These are phyloP conservation scores for Melaleuca quinquenervia DNA, from an alignment of 345 rosid species.

Conservation along the genomic window DNA sequence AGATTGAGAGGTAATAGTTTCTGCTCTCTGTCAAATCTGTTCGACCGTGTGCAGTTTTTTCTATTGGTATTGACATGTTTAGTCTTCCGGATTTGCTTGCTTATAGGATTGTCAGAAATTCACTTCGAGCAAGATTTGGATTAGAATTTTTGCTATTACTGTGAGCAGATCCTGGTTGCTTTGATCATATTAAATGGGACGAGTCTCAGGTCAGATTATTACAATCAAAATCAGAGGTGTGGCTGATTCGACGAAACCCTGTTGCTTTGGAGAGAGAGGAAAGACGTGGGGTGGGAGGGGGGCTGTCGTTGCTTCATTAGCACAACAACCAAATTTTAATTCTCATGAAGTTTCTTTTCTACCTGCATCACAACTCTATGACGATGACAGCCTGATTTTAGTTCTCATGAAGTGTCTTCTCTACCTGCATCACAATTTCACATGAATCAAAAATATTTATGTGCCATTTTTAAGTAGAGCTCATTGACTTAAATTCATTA, in stretches of 20 bases:
- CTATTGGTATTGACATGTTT: neutral
- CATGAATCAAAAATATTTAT: neutral
- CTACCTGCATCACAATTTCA: neutral
- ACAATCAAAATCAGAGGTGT: neutral
- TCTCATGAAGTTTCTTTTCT: too few species aligned
- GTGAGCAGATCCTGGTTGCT: neutral
- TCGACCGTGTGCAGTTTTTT: neutral
- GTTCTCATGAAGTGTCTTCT: neutral
- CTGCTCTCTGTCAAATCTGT: neutral
- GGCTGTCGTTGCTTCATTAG: too few species aligned
- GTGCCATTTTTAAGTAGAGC: neutral
- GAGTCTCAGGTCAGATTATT: neutral
- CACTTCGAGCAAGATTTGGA: neutral
- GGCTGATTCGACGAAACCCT: neutral
- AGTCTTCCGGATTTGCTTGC: neutral
- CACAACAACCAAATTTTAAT: too few species aligned
- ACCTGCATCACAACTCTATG: neutral
- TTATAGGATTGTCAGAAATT: neutral
- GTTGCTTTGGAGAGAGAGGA: neutral
- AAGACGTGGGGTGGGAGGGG: too few species aligned
- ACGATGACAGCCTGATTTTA: neutral
- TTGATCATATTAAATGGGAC: neutral
- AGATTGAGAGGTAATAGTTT: constrained; percentile 64
- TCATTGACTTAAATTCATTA: neutral
- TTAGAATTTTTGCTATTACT: neutral